A percentile compares a stretch with the other conserved stretches of the same genome.
These are phyloP conservation scores for Cnidoscolus chayamansa DNA, from an alignment of 441 rosid species.

Conservation along the genomic window DNA sequence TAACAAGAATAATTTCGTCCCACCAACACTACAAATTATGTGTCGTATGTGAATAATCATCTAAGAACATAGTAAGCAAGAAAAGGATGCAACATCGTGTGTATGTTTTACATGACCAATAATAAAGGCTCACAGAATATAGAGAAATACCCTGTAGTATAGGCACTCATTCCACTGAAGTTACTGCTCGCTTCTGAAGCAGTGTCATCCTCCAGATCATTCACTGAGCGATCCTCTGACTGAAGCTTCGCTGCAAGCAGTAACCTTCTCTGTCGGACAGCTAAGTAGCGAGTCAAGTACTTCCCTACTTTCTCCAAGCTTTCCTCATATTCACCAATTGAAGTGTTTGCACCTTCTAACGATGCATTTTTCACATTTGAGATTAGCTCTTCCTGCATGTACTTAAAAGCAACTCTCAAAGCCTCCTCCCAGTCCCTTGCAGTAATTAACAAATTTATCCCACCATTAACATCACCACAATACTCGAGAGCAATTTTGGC, in stretches of 20 bases:
- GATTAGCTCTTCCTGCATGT: slow-evolving; percentile 52
- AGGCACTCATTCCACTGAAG: slow-evolving; percentile 94
- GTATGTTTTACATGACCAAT: neutral
- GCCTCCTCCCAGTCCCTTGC: slow-evolving; percentile 99
- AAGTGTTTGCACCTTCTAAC: slow-evolving; percentile 61
- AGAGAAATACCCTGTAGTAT: slow-evolving; percentile 66
- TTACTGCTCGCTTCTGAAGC: slow-evolving; percentile 90
- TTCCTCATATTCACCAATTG: slow-evolving; percentile 68
- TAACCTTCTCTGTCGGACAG: slow-evolving; percentile 89
- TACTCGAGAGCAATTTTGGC: slow-evolving; percentile 89
- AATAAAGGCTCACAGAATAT: neutral
- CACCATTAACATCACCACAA: slow-evolving; percentile 63
- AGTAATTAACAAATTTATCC: slow-evolving; percentile 58
- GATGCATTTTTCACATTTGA: slow-evolving; percentile 64
- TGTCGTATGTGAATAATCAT: neutral
- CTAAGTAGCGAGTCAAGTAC: slow-evolving; percentile 88
- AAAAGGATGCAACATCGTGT: neutral
- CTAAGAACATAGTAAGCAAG: neutral
- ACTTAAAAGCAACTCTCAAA: slow-evolving; percentile 70
- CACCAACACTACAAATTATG: neutral
- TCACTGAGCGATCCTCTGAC: slow-evolving; percentile 60
- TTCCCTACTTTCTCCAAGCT: slow-evolving; percentile 83
- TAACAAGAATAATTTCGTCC: neutral
- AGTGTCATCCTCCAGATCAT: slow-evolving; percentile 76
- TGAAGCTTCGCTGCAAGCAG: slow-evolving; percentile 86